Base-by-base conservation (phyloP, 1,284 basidiomycete genomes). In the Sporisorium scitamineum region DNA sequence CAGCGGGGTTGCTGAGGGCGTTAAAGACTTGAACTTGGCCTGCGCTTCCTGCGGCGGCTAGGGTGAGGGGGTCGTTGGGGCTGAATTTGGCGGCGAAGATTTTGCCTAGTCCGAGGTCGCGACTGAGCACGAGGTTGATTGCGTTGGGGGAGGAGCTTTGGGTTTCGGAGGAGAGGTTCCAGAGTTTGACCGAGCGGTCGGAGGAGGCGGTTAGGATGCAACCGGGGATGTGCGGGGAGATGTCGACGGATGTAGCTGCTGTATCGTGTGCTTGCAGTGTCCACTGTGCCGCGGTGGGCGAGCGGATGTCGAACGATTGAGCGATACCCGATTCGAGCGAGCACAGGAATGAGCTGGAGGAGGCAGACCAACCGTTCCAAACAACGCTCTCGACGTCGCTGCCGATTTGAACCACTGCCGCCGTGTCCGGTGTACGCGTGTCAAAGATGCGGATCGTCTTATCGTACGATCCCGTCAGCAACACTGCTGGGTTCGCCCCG, bases 21-120 rank as follows among this genome's bases (percentile, higher is more conserved):
- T 99, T 95, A 94, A 97, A 99, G 11, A 99, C 89, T 84, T 98
- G 95, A 5, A 99, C 86, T 79, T 92, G 94, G 2, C 94, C 96
- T 80, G 93, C 93, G 8, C 93, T 94, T 5, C 97, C 97, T 14
- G 93, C 97, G 2, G 94, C 95, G 1, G 95, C 96, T 50, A 99
- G 86, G 1, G 94, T 97, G 57, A 98, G 90, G 0, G 95, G 92
- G 80, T 97, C 93, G 85, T 98, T 94, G 0, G 97, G 96, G 24
- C 93, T 95, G 88, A 93, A 98, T 3, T 90, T 88, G 0, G 92
- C 89, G 1, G 94, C 92, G 86, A 99, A 99, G 20, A 99, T 92
- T 88, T 97, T 97, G 86, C 96, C 96, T 53, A 97, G 90, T 47
- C 94, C 95, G n/a, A 99, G 88, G 86, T 99, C 95, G 69, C 95